phyloP scores from a whole-genome alignment of 306 rosid species.

The Benincasa hispida region DNA sequence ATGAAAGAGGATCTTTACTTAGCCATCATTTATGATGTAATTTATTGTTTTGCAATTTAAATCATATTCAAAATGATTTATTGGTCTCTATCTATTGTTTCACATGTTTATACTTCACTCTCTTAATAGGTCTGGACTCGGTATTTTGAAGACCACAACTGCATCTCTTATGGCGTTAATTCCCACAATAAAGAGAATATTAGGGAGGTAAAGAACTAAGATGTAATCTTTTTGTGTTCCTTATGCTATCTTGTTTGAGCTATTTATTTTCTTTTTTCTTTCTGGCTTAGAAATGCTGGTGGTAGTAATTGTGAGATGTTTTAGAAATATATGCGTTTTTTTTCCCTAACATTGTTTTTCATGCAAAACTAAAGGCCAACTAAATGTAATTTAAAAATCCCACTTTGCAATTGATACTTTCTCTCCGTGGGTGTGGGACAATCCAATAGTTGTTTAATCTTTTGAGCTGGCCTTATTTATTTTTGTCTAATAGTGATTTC shows the following conservation, averaged over 20 bases:
- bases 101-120: background rate
- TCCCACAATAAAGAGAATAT: conserved; percentile 69
- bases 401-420: background rate
- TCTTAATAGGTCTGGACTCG: conserved; percentile 51
- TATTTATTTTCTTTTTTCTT: background rate
- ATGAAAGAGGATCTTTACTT: background rate
- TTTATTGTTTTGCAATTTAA: background rate
- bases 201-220: conserved; percentile 44
- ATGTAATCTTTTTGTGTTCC: conserved; percentile 2
- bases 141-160: conserved; percentile 37
- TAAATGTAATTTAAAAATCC: background rate
- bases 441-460: background rate
- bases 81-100: background rate
- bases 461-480: background rate
- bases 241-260: background rate
- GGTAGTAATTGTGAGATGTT: background rate
- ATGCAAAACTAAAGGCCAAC: background rate
- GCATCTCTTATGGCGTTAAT: conserved; percentile 52
- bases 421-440: background rate
- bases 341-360: background rate
- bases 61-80: background rate
- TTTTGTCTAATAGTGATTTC: background rate
- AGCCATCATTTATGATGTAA: background rate
- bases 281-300: background rate
- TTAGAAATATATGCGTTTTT: background rate